A percentile compares a stretch with the other conserved stretches of the same genome.
These are phyloP conservation scores for Epichloe coenophiala DNA, from an alignment of 2,329 filamentous ascomycete genomes.

Conservation along the genomic window DNA sequence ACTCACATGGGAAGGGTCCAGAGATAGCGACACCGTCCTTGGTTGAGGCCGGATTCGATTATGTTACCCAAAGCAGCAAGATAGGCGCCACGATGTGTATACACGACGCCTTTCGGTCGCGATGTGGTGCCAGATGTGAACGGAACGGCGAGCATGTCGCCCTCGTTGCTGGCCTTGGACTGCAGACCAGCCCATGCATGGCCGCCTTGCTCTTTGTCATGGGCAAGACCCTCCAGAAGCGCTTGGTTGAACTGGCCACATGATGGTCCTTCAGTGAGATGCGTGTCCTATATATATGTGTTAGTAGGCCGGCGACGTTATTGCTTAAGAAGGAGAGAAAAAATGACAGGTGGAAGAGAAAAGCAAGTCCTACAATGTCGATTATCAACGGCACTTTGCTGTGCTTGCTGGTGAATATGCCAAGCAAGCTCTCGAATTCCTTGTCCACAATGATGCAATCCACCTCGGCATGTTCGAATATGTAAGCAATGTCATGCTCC, in stretches of 20 bases:
- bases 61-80: constrained; percentile 75
- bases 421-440: constrained; percentile 62
- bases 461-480: constrained; percentile 75
- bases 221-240: constrained; percentile 63
- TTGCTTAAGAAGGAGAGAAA: too few relatives aligned
- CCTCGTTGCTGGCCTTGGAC: constrained; percentile 58
- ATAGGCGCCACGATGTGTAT: constrained; percentile 78
- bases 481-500: constrained; percentile 75
- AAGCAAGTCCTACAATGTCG: constrained; percentile 38
- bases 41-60: constrained; percentile 75
- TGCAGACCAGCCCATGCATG: constrained; percentile 69
- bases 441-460: constrained; percentile 78
- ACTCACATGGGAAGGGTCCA: constrained; percentile 84
- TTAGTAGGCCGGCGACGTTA: background rate
- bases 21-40: constrained; percentile 63
- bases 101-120: constrained; percentile 82
- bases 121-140: constrained; percentile 94
- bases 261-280: constrained; percentile 58
- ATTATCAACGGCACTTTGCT: constrained; percentile 58
- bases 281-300: constrained; percentile 50
- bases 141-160: constrained; percentile 71
- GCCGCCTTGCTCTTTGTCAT: constrained; percentile 52
- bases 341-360: background rate
- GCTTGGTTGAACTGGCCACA: constrained; percentile 74
- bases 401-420: constrained; percentile 46